Evolutionary conservation across 139 green algal species (phyloP).

Genomic region (Chlamydomonas applanata): DNA sequence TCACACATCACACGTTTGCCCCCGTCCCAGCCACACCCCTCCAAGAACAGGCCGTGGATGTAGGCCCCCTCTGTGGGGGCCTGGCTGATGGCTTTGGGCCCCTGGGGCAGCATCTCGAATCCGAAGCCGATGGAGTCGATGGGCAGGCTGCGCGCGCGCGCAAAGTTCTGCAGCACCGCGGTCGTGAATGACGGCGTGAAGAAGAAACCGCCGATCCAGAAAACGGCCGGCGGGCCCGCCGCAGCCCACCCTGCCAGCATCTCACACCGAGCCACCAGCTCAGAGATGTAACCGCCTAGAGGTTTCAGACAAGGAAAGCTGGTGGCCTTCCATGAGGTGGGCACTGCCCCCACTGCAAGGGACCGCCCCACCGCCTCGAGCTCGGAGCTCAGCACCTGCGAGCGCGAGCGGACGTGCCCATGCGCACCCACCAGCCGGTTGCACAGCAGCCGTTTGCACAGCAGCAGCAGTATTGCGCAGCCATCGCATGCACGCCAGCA

Average conservation of each 20-base stretch:
- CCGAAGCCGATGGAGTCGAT: constrained; percentile 63
- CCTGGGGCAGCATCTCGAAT: constrained; percentile 50
- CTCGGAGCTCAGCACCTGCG: constrained; percentile 60
- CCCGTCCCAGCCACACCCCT: constrained; percentile 58
- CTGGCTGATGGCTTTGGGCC: constrained; percentile 22
- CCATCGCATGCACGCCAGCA: no score
- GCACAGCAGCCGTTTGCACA: no score
- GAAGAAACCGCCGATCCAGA: constrained; percentile 82
- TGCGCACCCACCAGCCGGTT: no score
- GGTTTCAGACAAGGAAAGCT: constrained; percentile 25
- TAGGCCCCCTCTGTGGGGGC: constrained; percentile 42
- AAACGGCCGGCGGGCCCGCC: constrained; percentile 42
- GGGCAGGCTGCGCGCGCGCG: constrained; percentile 53
- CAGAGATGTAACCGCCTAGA: constrained; percentile 42
- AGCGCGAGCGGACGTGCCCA: no score
- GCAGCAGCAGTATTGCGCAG: no score
- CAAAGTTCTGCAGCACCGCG: constrained; percentile 68
- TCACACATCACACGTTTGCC: constrained; percentile 37
- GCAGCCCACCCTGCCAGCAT: constrained; percentile 59
- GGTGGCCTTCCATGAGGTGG: constrained; percentile 55
- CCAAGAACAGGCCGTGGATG: constrained; percentile 54
- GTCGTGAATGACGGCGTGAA: constrained; percentile 69
- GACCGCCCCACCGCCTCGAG: constrained; percentile 53
- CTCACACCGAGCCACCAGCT: constrained; percentile 43
- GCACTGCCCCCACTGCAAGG: constrained; percentile 57